phyloP scores from a whole-genome alignment of 2,329 filamentous ascomycete species.

The Xylariaceae sp. region DNA sequence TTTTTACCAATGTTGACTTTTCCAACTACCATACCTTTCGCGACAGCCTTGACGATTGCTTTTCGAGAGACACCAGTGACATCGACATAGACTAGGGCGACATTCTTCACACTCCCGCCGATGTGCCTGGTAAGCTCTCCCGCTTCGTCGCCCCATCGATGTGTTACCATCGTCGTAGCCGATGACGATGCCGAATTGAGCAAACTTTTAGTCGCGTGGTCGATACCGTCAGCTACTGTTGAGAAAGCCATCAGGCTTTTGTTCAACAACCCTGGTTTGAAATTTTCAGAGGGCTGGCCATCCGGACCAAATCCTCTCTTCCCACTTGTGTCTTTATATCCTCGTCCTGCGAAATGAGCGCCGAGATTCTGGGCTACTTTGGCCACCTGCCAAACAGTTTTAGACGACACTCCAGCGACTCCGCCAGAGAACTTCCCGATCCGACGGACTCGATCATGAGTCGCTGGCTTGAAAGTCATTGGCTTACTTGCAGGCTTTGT shows the following conservation, averaged over 20 bases:
- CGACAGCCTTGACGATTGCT: slow-evolving; percentile 89
- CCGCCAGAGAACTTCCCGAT: slow-evolving; percentile 81
- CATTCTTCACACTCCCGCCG: slow-evolving; percentile 88
- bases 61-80: slow-evolving; percentile 85
- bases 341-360: slow-evolving; percentile 65
- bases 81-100: slow-evolving; percentile 95
- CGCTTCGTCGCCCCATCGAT: slow-evolving; percentile 83
- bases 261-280: slow-evolving; percentile 90
- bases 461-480: slow-evolving; percentile 80
- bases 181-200: slow-evolving; percentile 70
- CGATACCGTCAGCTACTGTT: slow-evolving; percentile 89
- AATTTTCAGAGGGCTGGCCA: slow-evolving; percentile 59
- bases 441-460: slow-evolving; percentile 79
- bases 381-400: slow-evolving; percentile 80
- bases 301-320: slow-evolving; percentile 64
- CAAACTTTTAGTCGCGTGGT: slow-evolving; percentile 76
- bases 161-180: slow-evolving; percentile 81
- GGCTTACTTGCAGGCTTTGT: slow-evolving; percentile 75
- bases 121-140: slow-evolving; percentile 71
- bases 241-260: slow-evolving; percentile 96
- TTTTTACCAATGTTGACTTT: slow-evolving; percentile 71
- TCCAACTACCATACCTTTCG: slow-evolving; percentile 92
- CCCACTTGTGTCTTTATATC: slow-evolving; percentile 48
- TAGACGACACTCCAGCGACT: slow-evolving; percentile 74
- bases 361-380: slow-evolving; percentile 87